Conservation (phyloP, 2,329 filamentous ascomycete species). For the Colletotrichum sp. region DNA sequence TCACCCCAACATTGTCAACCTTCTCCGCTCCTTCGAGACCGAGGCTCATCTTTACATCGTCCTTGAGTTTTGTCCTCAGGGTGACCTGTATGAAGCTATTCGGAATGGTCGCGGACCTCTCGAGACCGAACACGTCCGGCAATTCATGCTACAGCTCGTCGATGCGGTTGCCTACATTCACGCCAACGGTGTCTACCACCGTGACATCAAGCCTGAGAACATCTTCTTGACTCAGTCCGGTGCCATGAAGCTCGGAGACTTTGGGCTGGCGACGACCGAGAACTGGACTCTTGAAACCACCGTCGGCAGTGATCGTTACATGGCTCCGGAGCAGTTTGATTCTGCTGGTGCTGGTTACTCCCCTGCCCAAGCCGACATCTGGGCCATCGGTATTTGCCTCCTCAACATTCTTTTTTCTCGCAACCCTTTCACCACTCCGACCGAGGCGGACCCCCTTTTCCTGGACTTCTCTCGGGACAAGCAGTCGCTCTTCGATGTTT, state of each 20-base stretch:
- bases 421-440: conserved; percentile 93
- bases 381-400: conserved; percentile 96
- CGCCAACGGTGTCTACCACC: conserved; percentile 88
- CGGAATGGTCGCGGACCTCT: conserved; percentile 85
- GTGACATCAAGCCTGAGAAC: conserved; percentile 99
- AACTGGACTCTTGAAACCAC: conserved; percentile 91
- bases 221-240: conserved; percentile 91
- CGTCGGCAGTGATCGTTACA: conserved; percentile 97
- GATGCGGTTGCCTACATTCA: conserved; percentile 92
- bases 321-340: conserved; percentile 98
- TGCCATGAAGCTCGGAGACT: conserved; percentile 95
- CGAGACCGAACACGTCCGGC: conserved; percentile 94
- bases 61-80: conserved; percentile 92
- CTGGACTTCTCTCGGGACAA: conserved; percentile 92
- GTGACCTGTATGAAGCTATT: conserved; percentile 97
- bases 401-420: conserved; percentile 96
- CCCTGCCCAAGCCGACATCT: conserved; percentile 91
- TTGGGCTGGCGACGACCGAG: conserved; percentile 89
- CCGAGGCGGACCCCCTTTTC: conserved; percentile 89
- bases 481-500: conserved; percentile 96
- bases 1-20: conserved; percentile 93
- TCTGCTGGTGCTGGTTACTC: conserved; percentile 87
- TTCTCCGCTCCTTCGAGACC: conserved; percentile 91
- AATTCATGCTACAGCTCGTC: conserved; percentile 95
- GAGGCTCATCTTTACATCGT: conserved; percentile 89